Evolutionary conservation across 139 green algal genomes (phyloP).

Genomic region (Chloropicon primus): DNA sequence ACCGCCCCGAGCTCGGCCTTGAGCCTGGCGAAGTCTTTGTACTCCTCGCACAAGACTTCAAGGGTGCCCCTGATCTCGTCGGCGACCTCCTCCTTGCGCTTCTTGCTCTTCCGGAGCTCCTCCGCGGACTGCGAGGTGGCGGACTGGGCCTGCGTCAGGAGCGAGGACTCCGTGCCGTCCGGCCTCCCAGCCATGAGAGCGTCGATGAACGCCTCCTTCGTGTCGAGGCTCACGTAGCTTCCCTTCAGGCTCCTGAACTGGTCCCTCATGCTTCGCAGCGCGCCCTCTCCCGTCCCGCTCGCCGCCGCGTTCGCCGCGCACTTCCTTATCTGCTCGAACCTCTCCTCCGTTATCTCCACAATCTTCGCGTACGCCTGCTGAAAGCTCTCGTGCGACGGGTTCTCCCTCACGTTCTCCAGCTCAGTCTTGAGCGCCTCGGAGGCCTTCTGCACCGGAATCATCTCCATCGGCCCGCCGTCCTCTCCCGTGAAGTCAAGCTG

Average conservation of each 20-base stretch:
- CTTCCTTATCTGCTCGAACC: background rate
- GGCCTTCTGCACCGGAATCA: background rate
- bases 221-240: background rate
- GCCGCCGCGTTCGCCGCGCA: background rate
- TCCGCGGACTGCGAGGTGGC: background rate
- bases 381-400: background rate
- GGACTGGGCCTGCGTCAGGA: background rate
- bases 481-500: background rate
- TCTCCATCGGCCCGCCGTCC: background rate
- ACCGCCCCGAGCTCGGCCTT: background rate
- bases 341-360: background rate
- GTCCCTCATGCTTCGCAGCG: background rate
- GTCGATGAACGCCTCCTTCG: background rate
- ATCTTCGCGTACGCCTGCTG: background rate
- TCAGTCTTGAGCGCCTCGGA: background rate
- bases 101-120: background rate
- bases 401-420: background rate
- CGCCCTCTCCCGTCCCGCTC: background rate
- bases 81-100: background rate
- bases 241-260: background rate
- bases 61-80: background rate
- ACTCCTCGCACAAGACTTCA: background rate
- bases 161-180: background rate
- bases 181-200: background rate
- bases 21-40: background rate